Evolutionary conservation across 1,139 yeast species (phyloP).

Genomic region (Saccharomyces hybrid): DNA sequence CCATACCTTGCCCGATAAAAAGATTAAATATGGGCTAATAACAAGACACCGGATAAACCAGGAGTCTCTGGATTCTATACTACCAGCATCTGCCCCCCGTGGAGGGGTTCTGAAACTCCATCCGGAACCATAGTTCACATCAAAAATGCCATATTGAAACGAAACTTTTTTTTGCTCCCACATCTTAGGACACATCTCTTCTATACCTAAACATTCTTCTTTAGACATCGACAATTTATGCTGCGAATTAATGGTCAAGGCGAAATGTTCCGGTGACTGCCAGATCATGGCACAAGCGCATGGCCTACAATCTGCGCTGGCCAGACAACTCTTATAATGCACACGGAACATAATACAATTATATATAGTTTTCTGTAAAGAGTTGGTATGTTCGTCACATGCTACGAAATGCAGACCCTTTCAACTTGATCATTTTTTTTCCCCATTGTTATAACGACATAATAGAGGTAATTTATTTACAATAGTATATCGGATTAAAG

Average conservation of each 20-base stretch:
- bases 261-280: slow-evolving; percentile 86
- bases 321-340: slow-evolving; percentile 12
- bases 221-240: slow-evolving; percentile 89
- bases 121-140: neutral
- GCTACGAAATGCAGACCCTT: too few species aligned
- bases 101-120: neutral
- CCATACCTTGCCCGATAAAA: neutral
- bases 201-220: slow-evolving; percentile 87
- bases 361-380: too few species aligned
- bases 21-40: slow-evolving; percentile 12
- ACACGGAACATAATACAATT: neutral
- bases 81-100: neutral
- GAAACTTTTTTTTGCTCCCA: slow-evolving; percentile 20
- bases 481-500: neutral
- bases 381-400: too few species aligned
- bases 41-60: slow-evolving; percentile 10
- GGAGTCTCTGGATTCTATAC: slow-evolving; percentile 8
- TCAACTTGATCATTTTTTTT: too few species aligned
- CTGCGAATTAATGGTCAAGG: slow-evolving; percentile 75
- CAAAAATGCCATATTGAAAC: slow-evolving; percentile 1
- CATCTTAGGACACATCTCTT: slow-evolving; percentile 81
- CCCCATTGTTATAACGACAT: too few species aligned
- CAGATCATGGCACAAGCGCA: slow-evolving; percentile 63
- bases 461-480: neutral
- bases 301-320: slow-evolving; percentile 62